Evolutionary conservation across 768 basidiomycete species (phyloP).

Genomic region (Sarcodon aspratus): DNA sequence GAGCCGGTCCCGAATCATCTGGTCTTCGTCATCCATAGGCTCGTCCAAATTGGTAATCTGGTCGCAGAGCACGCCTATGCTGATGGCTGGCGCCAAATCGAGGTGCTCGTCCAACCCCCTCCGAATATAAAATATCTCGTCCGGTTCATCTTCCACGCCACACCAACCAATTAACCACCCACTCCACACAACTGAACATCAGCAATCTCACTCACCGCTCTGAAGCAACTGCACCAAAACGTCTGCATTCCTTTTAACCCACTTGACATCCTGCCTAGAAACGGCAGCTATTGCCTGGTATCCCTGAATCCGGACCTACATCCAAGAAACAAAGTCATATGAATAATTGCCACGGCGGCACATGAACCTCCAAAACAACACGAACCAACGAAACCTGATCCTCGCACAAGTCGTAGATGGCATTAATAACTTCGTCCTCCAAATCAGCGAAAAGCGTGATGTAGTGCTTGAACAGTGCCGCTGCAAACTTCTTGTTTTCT

Average conservation of each 20-base stretch:
- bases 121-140: slow-evolving; percentile 53
- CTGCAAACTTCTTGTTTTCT: slow-evolving; percentile 27
- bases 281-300: slow-evolving; percentile 48
- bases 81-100: slow-evolving; percentile 47
- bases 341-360: neutral
- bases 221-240: slow-evolving; percentile 68
- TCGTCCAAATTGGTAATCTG: slow-evolving; percentile 46
- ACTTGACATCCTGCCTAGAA: slow-evolving; percentile 36
- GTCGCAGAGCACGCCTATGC: slow-evolving; percentile 59
- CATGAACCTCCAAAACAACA: neutral
- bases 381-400: slow-evolving; percentile 45
- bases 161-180: neutral
- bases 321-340: neutral
- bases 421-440: slow-evolving; percentile 67
- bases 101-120: slow-evolving; percentile 49
- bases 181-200: neutral
- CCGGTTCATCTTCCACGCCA: slow-evolving; percentile 37
- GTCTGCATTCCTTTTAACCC: slow-evolving; percentile 63
- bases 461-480: slow-evolving; percentile 41
- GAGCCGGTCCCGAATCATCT: slow-evolving; percentile 41
- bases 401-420: slow-evolving; percentile 71
- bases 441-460: slow-evolving; percentile 60
- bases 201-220: slow-evolving; percentile 39
- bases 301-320: slow-evolving; percentile 58
- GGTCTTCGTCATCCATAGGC: slow-evolving; percentile 45